These are phyloP conservation scores for Naganishia randhawae DNA, from an alignment of 768 basidiomycete genomes.

Conservation along the genomic window DNA sequence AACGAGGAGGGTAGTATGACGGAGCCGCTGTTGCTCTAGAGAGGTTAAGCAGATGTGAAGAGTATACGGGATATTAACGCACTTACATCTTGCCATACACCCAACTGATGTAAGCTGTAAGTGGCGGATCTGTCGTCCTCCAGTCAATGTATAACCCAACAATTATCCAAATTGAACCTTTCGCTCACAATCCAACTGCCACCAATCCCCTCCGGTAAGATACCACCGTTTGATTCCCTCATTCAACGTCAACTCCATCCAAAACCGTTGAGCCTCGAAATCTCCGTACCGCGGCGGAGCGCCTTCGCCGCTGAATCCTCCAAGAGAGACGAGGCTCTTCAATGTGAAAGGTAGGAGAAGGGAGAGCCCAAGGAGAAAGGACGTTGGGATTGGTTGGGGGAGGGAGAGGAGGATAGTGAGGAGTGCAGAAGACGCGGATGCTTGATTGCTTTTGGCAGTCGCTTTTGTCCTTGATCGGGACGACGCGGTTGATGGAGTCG, in stretches of 20 bases:
- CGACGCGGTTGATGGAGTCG: background rate
- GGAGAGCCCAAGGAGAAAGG: background rate
- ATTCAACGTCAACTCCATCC: constrained; percentile 87
- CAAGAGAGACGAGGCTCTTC: constrained; percentile 4
- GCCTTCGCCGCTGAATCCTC: constrained; percentile 54
- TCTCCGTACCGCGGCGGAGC: constrained; percentile 84
- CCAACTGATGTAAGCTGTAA: constrained; percentile 88
- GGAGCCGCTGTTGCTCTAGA: constrained; percentile 53
- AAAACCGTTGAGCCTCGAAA: constrained; percentile 89
- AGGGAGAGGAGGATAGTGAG: constrained; percentile 6
- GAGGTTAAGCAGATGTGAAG: constrained; percentile 38
- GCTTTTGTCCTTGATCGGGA: background rate
- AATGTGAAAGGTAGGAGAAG: background rate
- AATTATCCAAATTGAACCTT: background rate
- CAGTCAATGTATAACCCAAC: background rate
- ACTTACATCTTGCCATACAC: constrained; percentile 71
- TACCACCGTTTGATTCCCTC: constrained; percentile 69
- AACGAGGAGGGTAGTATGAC: constrained; percentile 65
- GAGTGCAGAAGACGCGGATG: background rate
- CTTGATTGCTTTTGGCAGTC: background rate
- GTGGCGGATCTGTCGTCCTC: constrained; percentile 61
- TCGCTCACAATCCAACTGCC: constrained; percentile 73
- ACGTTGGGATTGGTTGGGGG: background rate
- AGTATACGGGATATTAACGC: background rate
- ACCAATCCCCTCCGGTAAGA: constrained; percentile 78